Percentiles rank a stretch among this genome's conserved stretches.
phyloP scores from a whole-genome alignment of 2,329 filamentous ascomycete genomes.

The Claviceps sp. region DNA sequence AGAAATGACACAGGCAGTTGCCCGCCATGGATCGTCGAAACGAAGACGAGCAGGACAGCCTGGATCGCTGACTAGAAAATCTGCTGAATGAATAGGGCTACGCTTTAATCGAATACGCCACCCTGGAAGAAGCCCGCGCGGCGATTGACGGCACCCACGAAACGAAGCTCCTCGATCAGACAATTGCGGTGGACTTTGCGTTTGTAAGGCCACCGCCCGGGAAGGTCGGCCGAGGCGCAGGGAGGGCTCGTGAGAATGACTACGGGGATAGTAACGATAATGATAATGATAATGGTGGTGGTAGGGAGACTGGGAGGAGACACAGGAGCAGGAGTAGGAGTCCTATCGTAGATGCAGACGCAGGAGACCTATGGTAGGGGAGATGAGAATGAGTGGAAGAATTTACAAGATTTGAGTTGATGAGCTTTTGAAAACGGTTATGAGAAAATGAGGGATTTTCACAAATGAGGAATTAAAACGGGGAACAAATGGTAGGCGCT shows the following conservation, averaged over 20 bases:
- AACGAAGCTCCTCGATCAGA: slow-evolving; percentile 69
- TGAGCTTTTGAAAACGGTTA: no score
- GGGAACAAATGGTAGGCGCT: no score
- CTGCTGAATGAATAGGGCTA: slow-evolving; percentile 46
- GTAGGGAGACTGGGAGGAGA: slow-evolving; percentile 14
- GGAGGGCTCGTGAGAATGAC: slow-evolving; percentile 19
- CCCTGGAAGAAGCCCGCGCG: slow-evolving; percentile 64
- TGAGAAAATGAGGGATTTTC: no score
- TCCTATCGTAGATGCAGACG: not conserved
- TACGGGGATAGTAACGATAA: no score
- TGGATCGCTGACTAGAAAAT: not conserved
- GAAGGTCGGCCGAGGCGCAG: slow-evolving; percentile 24
- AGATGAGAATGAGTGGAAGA: slow-evolving; percentile 18
- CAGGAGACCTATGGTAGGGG: slow-evolving; percentile 18
- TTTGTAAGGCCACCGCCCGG: slow-evolving; percentile 68
- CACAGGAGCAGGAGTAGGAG: slow-evolving; percentile 34
- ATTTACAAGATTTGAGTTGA: no score
- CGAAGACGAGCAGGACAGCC: not conserved
- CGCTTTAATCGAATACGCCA: slow-evolving; percentile 72
- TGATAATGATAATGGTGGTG: slow-evolving; percentile 8
- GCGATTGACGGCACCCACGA: slow-evolving; percentile 70
- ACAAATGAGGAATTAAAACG: no score
- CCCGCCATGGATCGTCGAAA: no score
- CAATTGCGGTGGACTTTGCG: slow-evolving; percentile 68
- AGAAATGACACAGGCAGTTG: no score